Base-by-base conservation (phyloP, 2,329 filamentous ascomycete species). In the Chalaropsis ovoidea region DNA sequence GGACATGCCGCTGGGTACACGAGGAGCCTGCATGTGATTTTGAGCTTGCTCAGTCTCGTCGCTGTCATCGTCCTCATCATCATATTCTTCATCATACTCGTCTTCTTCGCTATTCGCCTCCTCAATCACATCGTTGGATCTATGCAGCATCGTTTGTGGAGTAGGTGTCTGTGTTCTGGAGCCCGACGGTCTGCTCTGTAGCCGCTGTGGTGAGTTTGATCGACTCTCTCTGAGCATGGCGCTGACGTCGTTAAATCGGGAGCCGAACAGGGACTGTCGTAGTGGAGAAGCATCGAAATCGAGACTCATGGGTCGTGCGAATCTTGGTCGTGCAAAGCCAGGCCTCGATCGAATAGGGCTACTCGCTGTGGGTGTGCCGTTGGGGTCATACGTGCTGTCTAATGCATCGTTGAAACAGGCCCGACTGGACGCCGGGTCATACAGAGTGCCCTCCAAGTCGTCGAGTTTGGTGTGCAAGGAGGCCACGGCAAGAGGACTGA, bases 1-100 rank as follows among this genome's bases (percentile, higher is more conserved):
- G 17, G 71, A 68, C 60, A 70, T 67, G 43, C 47, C 65, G 19
- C 64, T 62, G 7, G 54, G 15, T 8, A 8, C 27, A 19, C 54
- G 63, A 19, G 5, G 41, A 22, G 7, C 22, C 17, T 27, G 22
- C n/a, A 24, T 10, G 52, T 7, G 15, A 4, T 19, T 11, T 15
- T 56, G 10, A 35, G 60, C 27, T 24, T 60, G 54, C 31, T 47
- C 52, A 19, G 56, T 39, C 13, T 61, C 62, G 17, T 56, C 49
- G 17, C 31, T 24, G 15, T 47, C 58, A 27, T 60, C 54, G 13
- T 47, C 35, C 3, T 63, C 61, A 8, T 49, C 10, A 11, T 61
- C 56, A 1, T 42, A 35, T 1, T 63, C 60, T 17, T 65, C 63
- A 8, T 56, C 58, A 19, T 61, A 27, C 17, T 64, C 19, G 17